A percentile compares a stretch with the other conserved stretches of the same genome.
Conservation (phyloP, 1,284 basidiomycete species). For the Leucoagaricus sp. region DNA sequence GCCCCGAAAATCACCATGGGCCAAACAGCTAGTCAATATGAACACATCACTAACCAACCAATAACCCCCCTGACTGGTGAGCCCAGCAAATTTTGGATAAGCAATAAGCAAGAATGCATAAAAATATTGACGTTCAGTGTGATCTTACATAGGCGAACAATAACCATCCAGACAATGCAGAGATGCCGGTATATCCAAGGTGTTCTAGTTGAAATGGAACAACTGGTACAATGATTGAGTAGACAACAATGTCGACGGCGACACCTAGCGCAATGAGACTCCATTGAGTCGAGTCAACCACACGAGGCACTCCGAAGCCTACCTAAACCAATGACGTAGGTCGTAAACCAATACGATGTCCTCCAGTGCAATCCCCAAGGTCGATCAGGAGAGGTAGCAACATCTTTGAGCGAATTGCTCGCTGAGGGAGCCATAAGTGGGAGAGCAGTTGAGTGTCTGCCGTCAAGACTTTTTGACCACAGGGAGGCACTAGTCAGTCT, state of each 20-base stretch:
- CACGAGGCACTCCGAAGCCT: conserved; percentile 15
- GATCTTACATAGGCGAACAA: conserved; percentile 63
- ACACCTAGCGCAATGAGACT: conserved; percentile 47
- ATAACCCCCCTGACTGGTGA: conserved; percentile 20
- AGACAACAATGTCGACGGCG: conserved; percentile 63
- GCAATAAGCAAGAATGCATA: not conserved
- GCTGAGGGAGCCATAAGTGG: not conserved
- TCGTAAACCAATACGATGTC: conserved; percentile 55
- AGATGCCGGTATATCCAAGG: conserved; percentile 53
- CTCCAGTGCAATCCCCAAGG: conserved; percentile 49
- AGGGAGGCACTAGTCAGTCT: too few relatives aligned
- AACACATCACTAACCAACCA: conserved; percentile 35
- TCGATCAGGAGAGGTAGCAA: not conserved
- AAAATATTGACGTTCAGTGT: conserved; percentile 8
- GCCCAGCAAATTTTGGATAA: not conserved
- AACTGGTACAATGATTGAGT: conserved; percentile 73
- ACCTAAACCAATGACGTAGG: conserved; percentile 42
- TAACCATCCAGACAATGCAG: conserved; percentile 67
- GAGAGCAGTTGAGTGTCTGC: not conserved
- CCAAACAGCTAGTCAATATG: not conserved
- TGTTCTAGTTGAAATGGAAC: conserved; percentile 71
- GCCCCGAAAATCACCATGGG: too few relatives aligned
- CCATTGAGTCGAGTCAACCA: not conserved
- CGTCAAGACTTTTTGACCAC: too few relatives aligned
- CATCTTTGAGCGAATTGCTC: not conserved